Evolutionary conservation across 2,329 filamentous ascomycete species (phyloP).

Genomic region (Pseudogymnoascus sp.): DNA sequence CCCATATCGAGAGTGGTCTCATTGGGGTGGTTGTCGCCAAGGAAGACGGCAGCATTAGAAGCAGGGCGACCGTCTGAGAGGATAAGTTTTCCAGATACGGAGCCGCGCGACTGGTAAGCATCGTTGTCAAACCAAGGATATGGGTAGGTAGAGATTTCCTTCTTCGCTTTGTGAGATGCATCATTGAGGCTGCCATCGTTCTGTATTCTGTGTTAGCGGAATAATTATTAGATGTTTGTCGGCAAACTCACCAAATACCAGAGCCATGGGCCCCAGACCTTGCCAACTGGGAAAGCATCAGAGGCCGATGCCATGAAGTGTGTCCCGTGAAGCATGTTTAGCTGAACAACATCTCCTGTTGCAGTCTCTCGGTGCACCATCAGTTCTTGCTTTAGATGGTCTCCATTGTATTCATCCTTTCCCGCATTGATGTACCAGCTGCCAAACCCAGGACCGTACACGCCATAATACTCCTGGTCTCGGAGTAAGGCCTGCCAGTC

Average conservation of each 20-base stretch:
- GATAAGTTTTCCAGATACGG: conserved; percentile 36
- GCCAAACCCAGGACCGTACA: conserved; percentile 42
- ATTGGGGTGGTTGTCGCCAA: conserved; percentile 40
- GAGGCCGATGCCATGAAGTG: conserved; percentile 35
- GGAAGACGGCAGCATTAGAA: conserved; percentile 41
- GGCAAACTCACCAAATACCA: conserved; percentile 31
- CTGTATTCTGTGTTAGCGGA: conserved; percentile 16
- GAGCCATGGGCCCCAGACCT: conserved; percentile 39
- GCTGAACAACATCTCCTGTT: conserved; percentile 44
- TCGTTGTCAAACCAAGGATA: conserved; percentile 42
- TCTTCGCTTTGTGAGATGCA: conserved; percentile 32
- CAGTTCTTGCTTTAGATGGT: conserved; percentile 46
- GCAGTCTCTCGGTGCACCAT: conserved; percentile 44
- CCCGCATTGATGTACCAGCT: conserved; percentile 46
- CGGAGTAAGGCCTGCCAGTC: conserved; percentile 36
- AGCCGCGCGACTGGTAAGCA: conserved; percentile 42
- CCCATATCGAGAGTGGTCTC: conserved; percentile 42
- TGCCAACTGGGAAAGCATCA: conserved; percentile 34
- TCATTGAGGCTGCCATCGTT: conserved; percentile 42
- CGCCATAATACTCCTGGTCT: conserved; percentile 40
- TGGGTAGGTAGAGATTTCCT: conserved; percentile 40
- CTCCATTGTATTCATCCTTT: conserved; percentile 46
- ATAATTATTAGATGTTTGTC: neutral
- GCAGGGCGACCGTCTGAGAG: conserved; percentile 43
- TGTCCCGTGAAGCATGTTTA: conserved; percentile 49